phyloP scores from a whole-genome alignment of 169 alveolate species.

The Cryptosporidium muris region DNA sequence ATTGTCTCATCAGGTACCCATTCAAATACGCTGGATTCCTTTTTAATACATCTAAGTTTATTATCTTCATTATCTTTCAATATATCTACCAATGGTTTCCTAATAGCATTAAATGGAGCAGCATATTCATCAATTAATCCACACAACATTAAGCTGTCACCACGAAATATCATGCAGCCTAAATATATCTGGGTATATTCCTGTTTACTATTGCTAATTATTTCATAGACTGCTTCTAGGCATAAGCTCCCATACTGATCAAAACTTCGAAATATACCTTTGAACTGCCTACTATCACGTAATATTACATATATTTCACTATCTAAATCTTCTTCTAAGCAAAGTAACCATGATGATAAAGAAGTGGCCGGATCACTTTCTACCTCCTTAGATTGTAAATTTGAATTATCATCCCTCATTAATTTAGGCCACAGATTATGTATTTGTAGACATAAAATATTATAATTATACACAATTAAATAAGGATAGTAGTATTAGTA shows the following conservation, averaged over 20 bases:
- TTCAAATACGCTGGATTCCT: slow-evolving; percentile 45
- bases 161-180: slow-evolving; percentile 69
- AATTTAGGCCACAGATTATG: too few species aligned
- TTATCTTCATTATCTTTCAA: slow-evolving; percentile 51
- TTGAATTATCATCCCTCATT: too few species aligned
- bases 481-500: too few species aligned
- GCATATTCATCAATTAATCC: slow-evolving; percentile 49
- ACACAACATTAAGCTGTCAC: slow-evolving; percentile 60
- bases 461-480: too few species aligned
- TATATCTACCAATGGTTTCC: slow-evolving; percentile 25
- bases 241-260: slow-evolving; percentile 69
- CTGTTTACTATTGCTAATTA: slow-evolving; percentile 4
- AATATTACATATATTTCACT: slow-evolving; percentile 53
- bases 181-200: slow-evolving; percentile 37
- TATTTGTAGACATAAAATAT: too few species aligned
- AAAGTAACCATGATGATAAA: slow-evolving; percentile 45
- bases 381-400: too few species aligned
- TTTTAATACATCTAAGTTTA: slow-evolving; percentile 5
- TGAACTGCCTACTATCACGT: slow-evolving; percentile 65
- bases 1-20: slow-evolving; percentile 58
- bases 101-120: slow-evolving; percentile 24
- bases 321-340: slow-evolving; percentile 63
- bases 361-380: not conserved
- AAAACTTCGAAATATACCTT: slow-evolving; percentile 65
- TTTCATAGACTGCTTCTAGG: slow-evolving; percentile 38